Percentiles rank a stretch among this genome's conserved stretches.
Evolutionary conservation across 805 yeast genomes (phyloP).

Genomic region (Saccharomycopsis sp.): DNA sequence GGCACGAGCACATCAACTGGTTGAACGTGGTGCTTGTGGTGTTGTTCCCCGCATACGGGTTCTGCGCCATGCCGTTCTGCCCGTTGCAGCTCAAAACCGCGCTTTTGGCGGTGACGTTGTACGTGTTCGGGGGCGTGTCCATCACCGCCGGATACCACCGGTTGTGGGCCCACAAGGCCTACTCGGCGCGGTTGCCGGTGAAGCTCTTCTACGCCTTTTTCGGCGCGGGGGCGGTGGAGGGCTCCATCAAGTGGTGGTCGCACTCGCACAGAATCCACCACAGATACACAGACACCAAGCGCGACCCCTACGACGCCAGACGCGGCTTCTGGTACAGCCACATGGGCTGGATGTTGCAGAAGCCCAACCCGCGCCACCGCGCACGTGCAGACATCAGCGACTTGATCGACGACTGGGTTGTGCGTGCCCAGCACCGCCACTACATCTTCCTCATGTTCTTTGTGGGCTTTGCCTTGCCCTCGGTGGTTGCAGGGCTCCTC

Average conservation of each 20-base stretch:
- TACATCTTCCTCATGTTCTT: constrained; percentile 56
- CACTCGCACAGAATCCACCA: constrained; percentile 83
- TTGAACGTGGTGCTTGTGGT: constrained; percentile 60
- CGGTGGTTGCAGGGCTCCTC: constrained; percentile 44
- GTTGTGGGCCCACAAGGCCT: constrained; percentile 71
- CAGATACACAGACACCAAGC: constrained; percentile 73
- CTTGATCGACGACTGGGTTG: constrained; percentile 71
- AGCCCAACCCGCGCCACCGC: constrained; percentile 74
- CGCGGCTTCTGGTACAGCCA: constrained; percentile 79
- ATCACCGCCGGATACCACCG: constrained; percentile 85
- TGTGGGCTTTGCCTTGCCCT: constrained; percentile 58
- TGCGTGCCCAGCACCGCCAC: constrained; percentile 75
- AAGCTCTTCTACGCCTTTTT: constrained; percentile 63
- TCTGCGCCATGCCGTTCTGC: constrained; percentile 31
- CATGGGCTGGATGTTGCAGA: constrained; percentile 78
- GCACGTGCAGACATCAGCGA: constrained; percentile 81
- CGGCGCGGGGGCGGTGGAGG: constrained; percentile 80
- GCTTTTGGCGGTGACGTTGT: constrained; percentile 43
- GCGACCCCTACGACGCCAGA: constrained; percentile 86
- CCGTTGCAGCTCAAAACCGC: constrained; percentile 45
- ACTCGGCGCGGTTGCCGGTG: constrained; percentile 53
- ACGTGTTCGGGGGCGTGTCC: constrained; percentile 59
- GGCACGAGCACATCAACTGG: constrained; percentile 77
- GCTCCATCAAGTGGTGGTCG: constrained; percentile 86
- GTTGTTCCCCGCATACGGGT: constrained; percentile 51